A percentile compares a stretch with the other conserved stretches of the same genome.
Evolutionary conservation across 306 rosid species (phyloP).

Genomic region (Canavalia gladiata): DNA sequence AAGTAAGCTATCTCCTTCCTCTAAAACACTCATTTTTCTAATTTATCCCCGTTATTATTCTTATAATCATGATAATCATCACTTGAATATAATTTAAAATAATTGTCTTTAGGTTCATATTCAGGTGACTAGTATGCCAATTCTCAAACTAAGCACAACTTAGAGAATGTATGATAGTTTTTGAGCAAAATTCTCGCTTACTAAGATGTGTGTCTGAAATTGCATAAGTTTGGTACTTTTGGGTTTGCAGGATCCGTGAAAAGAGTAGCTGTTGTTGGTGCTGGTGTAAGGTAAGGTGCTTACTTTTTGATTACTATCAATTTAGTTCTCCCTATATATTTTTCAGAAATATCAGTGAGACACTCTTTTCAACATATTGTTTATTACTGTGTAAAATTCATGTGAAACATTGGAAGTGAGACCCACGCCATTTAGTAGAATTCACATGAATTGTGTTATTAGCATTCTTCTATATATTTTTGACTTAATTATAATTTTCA

Average conservation of each 20-base stretch:
- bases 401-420: no score
- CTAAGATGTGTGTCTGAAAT: slow-evolving; percentile 1
- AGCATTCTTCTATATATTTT: background rate
- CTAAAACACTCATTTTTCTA: background rate
- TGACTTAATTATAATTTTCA: no score
- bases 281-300: slow-evolving; percentile 83
- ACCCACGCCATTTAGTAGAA: no score
- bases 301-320: slow-evolving; percentile 33
- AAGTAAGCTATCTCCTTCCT: slow-evolving; percentile 50
- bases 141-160: slow-evolving; percentile 9
- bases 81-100: background rate
- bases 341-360: background rate
- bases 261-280: slow-evolving; percentile 92
- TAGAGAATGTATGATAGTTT: slow-evolving; percentile 26
- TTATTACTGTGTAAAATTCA: background rate
- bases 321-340: background rate
- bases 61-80: background rate
- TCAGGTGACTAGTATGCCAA: slow-evolving; percentile 12
- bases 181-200: background rate
- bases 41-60: background rate
- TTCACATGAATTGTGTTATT: background rate
- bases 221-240: slow-evolving; percentile 2
- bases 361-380: background rate
- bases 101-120: slow-evolving; percentile 10
- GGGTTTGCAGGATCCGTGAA: slow-evolving; percentile 68